Percentiles rank a stretch among this genome's conserved stretches.
Conservation (phyloP, 2,329 filamentous ascomycete species). For the Colletotrichum sp. region DNA sequence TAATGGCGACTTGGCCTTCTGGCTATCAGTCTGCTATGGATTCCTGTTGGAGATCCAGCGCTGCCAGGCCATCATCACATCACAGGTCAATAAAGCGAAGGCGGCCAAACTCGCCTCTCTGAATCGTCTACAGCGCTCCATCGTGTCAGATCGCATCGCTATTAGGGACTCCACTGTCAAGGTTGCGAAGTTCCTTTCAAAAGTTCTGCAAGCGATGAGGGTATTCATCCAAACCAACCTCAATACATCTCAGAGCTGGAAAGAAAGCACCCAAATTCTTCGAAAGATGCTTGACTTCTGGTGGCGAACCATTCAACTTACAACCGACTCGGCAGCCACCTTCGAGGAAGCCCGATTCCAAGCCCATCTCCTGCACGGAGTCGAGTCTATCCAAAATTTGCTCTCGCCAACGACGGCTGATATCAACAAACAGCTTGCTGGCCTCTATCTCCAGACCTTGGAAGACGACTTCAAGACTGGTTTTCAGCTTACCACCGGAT, state of each 20-base stretch:
- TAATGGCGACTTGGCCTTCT: constrained; percentile 40
- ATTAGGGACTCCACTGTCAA: constrained; percentile 66
- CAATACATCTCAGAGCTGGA: constrained; percentile 32
- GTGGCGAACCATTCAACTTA: constrained; percentile 56
- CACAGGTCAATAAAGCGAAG: constrained; percentile 46
- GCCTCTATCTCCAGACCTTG: constrained; percentile 45
- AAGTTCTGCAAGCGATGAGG: constrained; percentile 45
- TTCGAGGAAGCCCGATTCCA: constrained; percentile 71
- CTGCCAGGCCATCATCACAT: constrained; percentile 46
- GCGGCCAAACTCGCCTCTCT: constrained; percentile 57
- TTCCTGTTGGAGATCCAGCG: constrained; percentile 48
- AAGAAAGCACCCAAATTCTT: constrained; percentile 37
- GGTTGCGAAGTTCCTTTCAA: constrained; percentile 55
- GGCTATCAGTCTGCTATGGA: constrained; percentile 60
- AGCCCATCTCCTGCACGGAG: constrained; percentile 62
- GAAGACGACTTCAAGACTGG: constrained; percentile 67
- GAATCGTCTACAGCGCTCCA: constrained; percentile 66
- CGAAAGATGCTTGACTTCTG: constrained; percentile 56
- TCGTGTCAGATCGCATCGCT: constrained; percentile 57
- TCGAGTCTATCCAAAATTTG: constrained; percentile 44
- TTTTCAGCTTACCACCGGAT: constrained; percentile 76
- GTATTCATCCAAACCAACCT: constrained; percentile 44
- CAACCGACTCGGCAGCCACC: constrained; percentile 35
- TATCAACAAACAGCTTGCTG: constrained; percentile 42
- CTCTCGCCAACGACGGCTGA: constrained; percentile 27